These are phyloP conservation scores for Myriosclerotinia curreyana DNA, from an alignment of 2,329 filamentous ascomycete species.

Conservation along the genomic window DNA sequence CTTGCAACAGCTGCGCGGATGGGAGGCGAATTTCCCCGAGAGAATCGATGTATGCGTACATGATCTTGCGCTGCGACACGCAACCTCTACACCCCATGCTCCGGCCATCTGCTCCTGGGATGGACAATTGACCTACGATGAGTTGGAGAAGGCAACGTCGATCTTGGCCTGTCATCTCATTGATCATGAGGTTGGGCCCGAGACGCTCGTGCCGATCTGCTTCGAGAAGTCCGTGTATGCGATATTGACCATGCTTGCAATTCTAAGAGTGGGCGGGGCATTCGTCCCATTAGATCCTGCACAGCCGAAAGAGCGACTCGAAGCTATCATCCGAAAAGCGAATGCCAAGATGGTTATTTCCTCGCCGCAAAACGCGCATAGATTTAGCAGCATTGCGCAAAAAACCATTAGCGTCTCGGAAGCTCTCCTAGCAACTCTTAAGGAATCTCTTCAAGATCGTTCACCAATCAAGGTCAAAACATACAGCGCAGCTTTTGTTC, in stretches of 20 bases:
- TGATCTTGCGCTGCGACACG: slow-evolving; percentile 23
- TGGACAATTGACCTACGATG: slow-evolving; percentile 27
- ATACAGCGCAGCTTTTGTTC: slow-evolving; percentile 18
- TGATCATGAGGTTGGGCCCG: slow-evolving; percentile 12
- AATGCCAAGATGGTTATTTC: slow-evolving; percentile 10
- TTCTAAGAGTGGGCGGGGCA: slow-evolving; percentile 36
- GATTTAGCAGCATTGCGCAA: not conserved
- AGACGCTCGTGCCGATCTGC: slow-evolving; percentile 27
- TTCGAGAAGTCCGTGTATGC: slow-evolving; percentile 33
- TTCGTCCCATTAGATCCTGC: slow-evolving; percentile 31
- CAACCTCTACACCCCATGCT: slow-evolving; percentile 18
- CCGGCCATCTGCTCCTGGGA: slow-evolving; percentile 30
- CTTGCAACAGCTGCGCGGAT: slow-evolving; percentile 21
- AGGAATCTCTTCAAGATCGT: not conserved
- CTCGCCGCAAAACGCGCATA: slow-evolving; percentile 1
- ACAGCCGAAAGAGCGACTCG: slow-evolving; percentile 8
- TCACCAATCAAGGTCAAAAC: not conserved
- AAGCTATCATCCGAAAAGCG: slow-evolving; percentile 19
- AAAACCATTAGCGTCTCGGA: not conserved
- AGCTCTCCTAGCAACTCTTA: not conserved
- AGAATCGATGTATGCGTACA: slow-evolving; percentile 22
- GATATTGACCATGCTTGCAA: slow-evolving; percentile 35
- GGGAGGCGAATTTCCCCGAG: slow-evolving; percentile 24
- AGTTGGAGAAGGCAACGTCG: slow-evolving; percentile 23
- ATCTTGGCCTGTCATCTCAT: slow-evolving; percentile 9